phyloP scores from a whole-genome alignment of 176 grass and related monocot genomes.

The Areca catechu region DNA sequence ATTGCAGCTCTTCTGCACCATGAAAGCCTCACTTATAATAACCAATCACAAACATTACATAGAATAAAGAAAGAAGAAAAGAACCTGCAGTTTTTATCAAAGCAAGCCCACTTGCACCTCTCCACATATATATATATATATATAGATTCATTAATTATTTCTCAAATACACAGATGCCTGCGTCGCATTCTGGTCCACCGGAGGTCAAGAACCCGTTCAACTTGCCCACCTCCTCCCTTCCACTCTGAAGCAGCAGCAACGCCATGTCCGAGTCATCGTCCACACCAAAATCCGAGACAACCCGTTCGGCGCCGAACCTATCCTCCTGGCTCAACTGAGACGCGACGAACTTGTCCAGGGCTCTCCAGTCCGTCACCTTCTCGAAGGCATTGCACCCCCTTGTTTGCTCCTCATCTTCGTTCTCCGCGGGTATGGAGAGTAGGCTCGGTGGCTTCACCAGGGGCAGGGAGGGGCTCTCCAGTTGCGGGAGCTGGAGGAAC shows the following conservation, averaged over 20 bases:
- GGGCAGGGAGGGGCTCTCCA: slow-evolving; percentile 24
- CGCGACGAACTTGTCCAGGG: slow-evolving; percentile 46
- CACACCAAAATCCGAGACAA: background rate
- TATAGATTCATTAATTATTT: background rate
- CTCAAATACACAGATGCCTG: slow-evolving; percentile 23
- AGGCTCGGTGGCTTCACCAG: slow-evolving; percentile 6
- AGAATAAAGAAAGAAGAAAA: slow-evolving; percentile 7
- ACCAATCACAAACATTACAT: slow-evolving; percentile 20
- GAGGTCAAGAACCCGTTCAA: slow-evolving; percentile 32
- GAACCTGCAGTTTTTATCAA: slow-evolving; percentile 13
- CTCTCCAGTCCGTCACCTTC: slow-evolving; percentile 32
- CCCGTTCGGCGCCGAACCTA: slow-evolving; percentile 12
- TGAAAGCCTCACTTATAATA: background rate
- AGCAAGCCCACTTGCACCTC: slow-evolving; percentile 1
- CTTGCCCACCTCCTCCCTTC: slow-evolving; percentile 22
- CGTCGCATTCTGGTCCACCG: slow-evolving; percentile 12
- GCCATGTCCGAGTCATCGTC: slow-evolving; percentile 30
- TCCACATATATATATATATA: too few relatives aligned
- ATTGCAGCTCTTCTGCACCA: slow-evolving; percentile 4
- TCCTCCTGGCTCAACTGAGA: slow-evolving; percentile 40
- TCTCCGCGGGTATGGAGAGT: background rate
- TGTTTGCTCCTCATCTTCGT: slow-evolving; percentile 1
- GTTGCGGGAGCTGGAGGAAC: slow-evolving; percentile 34
- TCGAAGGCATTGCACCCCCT: background rate
- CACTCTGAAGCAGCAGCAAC: slow-evolving; percentile 23